phyloP scores from a whole-genome alignment of 345 rosid genomes.

The Salix caprea region DNA sequence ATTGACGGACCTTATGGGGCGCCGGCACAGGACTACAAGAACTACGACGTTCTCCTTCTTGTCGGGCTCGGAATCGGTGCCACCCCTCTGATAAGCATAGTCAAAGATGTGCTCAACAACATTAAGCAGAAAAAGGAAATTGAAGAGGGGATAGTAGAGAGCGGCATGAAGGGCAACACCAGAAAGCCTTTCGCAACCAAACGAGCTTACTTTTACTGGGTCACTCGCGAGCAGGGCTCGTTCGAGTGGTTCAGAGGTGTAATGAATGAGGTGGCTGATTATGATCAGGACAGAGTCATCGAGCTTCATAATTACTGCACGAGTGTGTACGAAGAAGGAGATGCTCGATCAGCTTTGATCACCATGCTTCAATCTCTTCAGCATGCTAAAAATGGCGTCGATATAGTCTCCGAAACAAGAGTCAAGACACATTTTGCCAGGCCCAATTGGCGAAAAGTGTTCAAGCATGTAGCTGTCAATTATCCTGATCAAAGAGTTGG shows the following conservation, averaged over 20 bases:
- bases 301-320: slow-evolving; percentile 75
- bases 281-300: slow-evolving; percentile 49
- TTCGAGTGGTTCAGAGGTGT: slow-evolving; percentile 72
- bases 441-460: slow-evolving; percentile 66
- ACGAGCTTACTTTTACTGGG: slow-evolving; percentile 79
- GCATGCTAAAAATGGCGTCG: slow-evolving; percentile 68
- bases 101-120: slow-evolving; percentile 73
- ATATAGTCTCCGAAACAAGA: slow-evolving; percentile 59
- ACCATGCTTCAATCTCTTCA: slow-evolving; percentile 75
- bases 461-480: slow-evolving; percentile 59
- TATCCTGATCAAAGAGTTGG: slow-evolving; percentile 61
- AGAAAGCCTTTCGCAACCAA: slow-evolving; percentile 47
- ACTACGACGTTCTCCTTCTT: slow-evolving; percentile 67
- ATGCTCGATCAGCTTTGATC: slow-evolving; percentile 75
- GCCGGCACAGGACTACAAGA: slow-evolving; percentile 74
- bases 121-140: slow-evolving; percentile 55
- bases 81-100: slow-evolving; percentile 73
- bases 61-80: slow-evolving; percentile 87
- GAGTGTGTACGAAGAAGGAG: slow-evolving; percentile 76
- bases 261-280: slow-evolving; percentile 74
- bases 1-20: slow-evolving; percentile 86
- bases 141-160: slow-evolving; percentile 31
- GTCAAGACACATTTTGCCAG: slow-evolving; percentile 65
- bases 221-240: slow-evolving; percentile 79
- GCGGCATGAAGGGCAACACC: slow-evolving; percentile 18